A percentile compares a stretch with the other conserved stretches of the same genome.
phyloP scores from a whole-genome alignment of 179 eudicot species.

The Beta lomatogona region DNA sequence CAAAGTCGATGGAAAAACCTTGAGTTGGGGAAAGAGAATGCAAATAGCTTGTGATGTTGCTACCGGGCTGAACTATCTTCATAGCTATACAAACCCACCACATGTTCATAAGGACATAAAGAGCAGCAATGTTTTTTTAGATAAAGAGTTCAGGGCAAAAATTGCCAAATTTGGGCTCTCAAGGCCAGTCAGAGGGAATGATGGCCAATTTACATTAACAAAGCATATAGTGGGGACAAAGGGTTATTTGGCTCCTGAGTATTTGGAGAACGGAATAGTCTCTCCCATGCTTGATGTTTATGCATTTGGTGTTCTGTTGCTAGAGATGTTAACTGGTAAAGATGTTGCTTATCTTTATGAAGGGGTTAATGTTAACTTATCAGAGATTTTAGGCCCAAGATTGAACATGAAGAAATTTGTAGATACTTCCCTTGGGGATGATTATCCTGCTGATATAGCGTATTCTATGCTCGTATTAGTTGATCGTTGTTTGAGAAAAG shows the following conservation, averaged over 20 bases:
- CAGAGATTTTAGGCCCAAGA: constrained; percentile 37
- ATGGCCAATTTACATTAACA: constrained; percentile 31
- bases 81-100: constrained; percentile 54
- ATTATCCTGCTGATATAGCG: constrained; percentile 37
- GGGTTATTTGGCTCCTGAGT: constrained; percentile 79
- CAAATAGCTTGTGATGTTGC: constrained; percentile 47
- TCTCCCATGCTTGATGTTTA: constrained; percentile 80
- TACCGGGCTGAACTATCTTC: constrained; percentile 51
- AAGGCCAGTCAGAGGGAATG: constrained; percentile 37
- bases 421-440: constrained; percentile 40
- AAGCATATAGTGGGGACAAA: constrained; percentile 47
- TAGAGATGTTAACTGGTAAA: constrained; percentile 73
- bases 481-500: constrained; percentile 45
- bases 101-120: constrained; percentile 51
- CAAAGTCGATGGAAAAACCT: constrained; percentile 2
- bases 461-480: constrained; percentile 30
- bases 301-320: constrained; percentile 73
- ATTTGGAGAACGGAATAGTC: constrained; percentile 53
- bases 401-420: constrained; percentile 31
- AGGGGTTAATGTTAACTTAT: constrained; percentile 33
- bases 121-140: constrained; percentile 48
- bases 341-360: constrained; percentile 43
- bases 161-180: constrained; percentile 56
- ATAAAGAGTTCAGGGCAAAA: constrained; percentile 47
- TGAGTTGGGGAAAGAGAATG: constrained; percentile 44